Conservation (phyloP, 2,329 filamentous ascomycete species). For the Lojkania enalia region DNA sequence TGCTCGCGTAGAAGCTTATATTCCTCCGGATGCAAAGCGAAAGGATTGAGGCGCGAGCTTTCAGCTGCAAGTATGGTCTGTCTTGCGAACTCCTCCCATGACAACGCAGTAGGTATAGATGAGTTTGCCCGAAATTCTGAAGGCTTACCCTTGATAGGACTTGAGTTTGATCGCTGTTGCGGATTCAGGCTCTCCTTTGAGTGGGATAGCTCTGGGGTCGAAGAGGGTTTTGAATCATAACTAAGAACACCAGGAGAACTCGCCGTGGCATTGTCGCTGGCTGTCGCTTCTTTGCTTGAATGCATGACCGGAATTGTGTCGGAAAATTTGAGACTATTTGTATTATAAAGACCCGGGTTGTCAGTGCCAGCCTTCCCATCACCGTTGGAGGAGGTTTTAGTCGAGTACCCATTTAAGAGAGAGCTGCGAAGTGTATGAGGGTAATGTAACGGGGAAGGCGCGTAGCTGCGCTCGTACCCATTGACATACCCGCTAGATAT, state of each 20-base stretch:
- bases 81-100: slow-evolving; percentile 77
- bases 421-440: slow-evolving; percentile 28
- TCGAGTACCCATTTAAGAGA: slow-evolving; percentile 15
- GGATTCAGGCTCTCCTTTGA: slow-evolving; percentile 23
- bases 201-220: slow-evolving; percentile 36
- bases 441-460: slow-evolving; percentile 34
- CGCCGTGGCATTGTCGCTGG: slow-evolving; percentile 22
- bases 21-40: slow-evolving; percentile 82
- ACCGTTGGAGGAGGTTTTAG: no score
- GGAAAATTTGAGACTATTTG: no score
- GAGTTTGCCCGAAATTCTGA: slow-evolving; percentile 62
- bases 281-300: background rate
- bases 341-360: no score
- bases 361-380: no score
- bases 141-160: slow-evolving; percentile 26
- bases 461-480: slow-evolving; percentile 31
- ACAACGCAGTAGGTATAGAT: slow-evolving; percentile 77
- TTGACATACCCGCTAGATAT: slow-evolving; percentile 33
- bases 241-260: slow-evolving; percentile 27
- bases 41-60: slow-evolving; percentile 85
- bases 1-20: slow-evolving; percentile 78
- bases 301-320: no score
- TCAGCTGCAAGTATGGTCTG: slow-evolving; percentile 91
- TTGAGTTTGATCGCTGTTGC: slow-evolving; percentile 24
- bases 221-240: slow-evolving; percentile 31